phyloP scores from a whole-genome alignment of 768 basidiomycete species.

The Boletellus emodensis region DNA sequence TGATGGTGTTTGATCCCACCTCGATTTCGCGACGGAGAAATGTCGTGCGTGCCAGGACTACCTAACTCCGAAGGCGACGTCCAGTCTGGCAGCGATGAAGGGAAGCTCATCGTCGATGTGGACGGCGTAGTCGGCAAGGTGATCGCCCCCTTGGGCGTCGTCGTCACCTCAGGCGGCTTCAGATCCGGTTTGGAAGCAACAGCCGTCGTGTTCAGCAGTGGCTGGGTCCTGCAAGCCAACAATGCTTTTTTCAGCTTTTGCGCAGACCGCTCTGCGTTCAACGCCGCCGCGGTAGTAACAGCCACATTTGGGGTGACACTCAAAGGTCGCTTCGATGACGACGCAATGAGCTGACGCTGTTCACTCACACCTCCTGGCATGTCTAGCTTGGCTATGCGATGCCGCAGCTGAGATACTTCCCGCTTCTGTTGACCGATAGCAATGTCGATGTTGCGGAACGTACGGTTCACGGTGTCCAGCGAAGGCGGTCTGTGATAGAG shows the following conservation, averaged over 20 bases:
- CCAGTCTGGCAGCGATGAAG: constrained; percentile 21
- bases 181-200: constrained; percentile 6
- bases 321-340: constrained; percentile 35
- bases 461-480: constrained; percentile 77
- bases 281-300: constrained; percentile 70
- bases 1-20: constrained; percentile 31
- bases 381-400: constrained; percentile 52
- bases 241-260: constrained; percentile 67
- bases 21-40: constrained; percentile 23
- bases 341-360: constrained; percentile 42
- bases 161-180: constrained; percentile 3
- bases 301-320: constrained; percentile 65
- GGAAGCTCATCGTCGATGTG: constrained; percentile 25
- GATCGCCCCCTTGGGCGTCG: constrained; percentile 1
- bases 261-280: constrained; percentile 76
- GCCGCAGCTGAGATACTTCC: constrained; percentile 48
- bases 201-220: constrained; percentile 61
- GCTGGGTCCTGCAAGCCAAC: constrained; percentile 54
- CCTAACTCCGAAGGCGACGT: constrained; percentile 18
- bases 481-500: constrained; percentile 64
- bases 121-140: constrained; percentile 16
- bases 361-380: constrained; percentile 25
- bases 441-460: constrained; percentile 80
- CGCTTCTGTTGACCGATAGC: constrained; percentile 59
- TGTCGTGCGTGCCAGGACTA: constrained; percentile 9